Evolutionary conservation across 768 basidiomycete species (phyloP).

Genomic region (Suillus occidentalis): DNA sequence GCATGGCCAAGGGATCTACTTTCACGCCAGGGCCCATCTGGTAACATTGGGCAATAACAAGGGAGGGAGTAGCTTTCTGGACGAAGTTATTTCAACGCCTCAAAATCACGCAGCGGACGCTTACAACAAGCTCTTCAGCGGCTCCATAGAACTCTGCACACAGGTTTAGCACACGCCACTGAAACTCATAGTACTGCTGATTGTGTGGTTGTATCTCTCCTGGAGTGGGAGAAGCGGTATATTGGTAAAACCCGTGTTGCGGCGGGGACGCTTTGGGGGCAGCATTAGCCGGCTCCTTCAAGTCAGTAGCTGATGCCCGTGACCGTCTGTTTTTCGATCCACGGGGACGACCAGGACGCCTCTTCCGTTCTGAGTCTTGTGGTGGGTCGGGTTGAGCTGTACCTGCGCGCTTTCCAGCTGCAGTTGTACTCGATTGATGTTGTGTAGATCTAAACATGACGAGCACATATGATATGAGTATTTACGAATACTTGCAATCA

Average conservation of each 20-base stretch:
- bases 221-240: conserved; percentile 40
- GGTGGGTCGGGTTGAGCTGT: conserved; percentile 30
- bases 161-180: conserved; percentile 79
- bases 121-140: conserved; percentile 79
- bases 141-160: conserved; percentile 87
- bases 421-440: conserved; percentile 16
- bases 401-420: conserved; percentile 19
- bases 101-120: conserved; percentile 24
- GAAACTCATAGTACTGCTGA: conserved; percentile 82
- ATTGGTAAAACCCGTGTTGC: conserved; percentile 46
- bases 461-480: conserved; percentile 5
- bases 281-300: conserved; percentile 20
- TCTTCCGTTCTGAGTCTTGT: conserved; percentile 49
- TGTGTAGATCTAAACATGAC: conserved; percentile 24
- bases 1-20: conserved; percentile 72
- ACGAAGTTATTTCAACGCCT: conserved; percentile 13
- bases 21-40: conserved; percentile 68
- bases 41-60: conserved; percentile 81
- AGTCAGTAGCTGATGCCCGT: conserved; percentile 33
- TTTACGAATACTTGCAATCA: conserved; percentile 14
- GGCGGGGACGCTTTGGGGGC: conserved; percentile 31
- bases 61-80: conserved; percentile 58
- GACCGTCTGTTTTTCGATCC: conserved; percentile 74
- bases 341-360: conserved; percentile 75
- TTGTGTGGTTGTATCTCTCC: conserved; percentile 60